phyloP scores from a whole-genome alignment of 306 rosid genomes.

The Cucumis hystrix region DNA sequence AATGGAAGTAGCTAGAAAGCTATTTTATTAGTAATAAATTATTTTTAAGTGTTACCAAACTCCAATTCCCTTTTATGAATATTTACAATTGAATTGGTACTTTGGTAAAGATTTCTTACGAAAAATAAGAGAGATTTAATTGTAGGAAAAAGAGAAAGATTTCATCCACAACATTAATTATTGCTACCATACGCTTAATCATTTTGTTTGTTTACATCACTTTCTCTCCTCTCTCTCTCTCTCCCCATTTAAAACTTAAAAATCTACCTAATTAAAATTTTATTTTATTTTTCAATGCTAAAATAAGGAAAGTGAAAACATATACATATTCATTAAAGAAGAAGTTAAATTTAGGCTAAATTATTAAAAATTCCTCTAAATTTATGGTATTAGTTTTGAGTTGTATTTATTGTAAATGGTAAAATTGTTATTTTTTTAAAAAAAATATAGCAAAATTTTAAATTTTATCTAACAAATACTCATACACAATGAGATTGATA shows the following conservation, averaged over 20 bases:
- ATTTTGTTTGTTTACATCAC: not conserved
- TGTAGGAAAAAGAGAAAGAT: constrained; percentile 6
- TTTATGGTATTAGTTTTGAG: too few species aligned
- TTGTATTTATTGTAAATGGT: too few species aligned
- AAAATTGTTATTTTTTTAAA: too few species aligned
- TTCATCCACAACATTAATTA: not conserved
- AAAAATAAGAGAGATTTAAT: not conserved
- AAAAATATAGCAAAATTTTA: too few species aligned
- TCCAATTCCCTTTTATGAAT: not conserved
- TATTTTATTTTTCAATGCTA: not conserved
- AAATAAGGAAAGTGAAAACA: not conserved
- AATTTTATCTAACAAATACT: too few species aligned
- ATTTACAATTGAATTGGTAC: not conserved
- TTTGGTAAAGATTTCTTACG: not conserved
- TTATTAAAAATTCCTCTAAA: too few species aligned
- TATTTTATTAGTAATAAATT: not conserved
- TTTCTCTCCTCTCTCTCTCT: not conserved
- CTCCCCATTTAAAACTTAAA: not conserved
- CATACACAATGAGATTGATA: too few species aligned
- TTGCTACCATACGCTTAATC: not conserved
- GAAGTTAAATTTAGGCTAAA: not conserved
- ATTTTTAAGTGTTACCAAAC: not conserved
- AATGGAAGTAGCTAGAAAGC: not conserved
- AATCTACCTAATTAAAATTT: not conserved
- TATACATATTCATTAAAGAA: not conserved